Evolutionary conservation across 2,329 filamentous ascomycete genomes (phyloP).

Genomic region (Alternaria tenuissima): DNA sequence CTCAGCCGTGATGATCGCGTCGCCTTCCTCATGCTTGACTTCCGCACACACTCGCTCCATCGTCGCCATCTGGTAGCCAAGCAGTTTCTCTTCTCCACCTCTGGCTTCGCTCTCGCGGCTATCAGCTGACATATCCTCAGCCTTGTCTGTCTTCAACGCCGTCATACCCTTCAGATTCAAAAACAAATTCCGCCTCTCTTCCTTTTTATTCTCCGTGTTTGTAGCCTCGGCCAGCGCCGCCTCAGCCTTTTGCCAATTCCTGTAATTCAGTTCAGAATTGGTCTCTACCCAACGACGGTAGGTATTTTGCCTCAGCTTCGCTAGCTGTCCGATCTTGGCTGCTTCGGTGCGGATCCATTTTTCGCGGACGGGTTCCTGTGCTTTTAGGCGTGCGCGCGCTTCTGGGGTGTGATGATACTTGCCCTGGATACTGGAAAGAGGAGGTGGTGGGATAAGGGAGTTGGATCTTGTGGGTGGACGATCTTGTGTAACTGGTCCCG

Average conservation of each 20-base stretch:
- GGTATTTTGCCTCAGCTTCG: background rate
- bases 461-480: background rate
- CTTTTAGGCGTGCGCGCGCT: conserved; percentile 8
- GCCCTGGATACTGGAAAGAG: background rate
- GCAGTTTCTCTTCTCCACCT: conserved; percentile 8
- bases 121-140: conserved; percentile 12
- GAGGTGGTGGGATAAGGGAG: conserved; percentile 14
- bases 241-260: conserved; percentile 2
- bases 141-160: conserved; percentile 18
- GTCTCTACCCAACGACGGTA: conserved; percentile 7
- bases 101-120: background rate
- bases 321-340: conserved; percentile 12
- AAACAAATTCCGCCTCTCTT: conserved; percentile 28
- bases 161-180: conserved; percentile 19
- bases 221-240: conserved; percentile 5
- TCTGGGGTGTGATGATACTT: background rate
- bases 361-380: conserved; percentile 16
- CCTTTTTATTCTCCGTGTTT: conserved; percentile 22
- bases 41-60: conserved; percentile 31
- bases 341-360: conserved; percentile 28
- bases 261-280: conserved; percentile 3
- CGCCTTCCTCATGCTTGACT: conserved; percentile 5
- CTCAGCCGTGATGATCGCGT: conserved; percentile 2
- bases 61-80: conserved; percentile 29
- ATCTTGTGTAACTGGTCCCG: background rate